These are phyloP conservation scores for Gnomoniopsis sp. DNA, from an alignment of 2,329 filamentous ascomycete species.

Conservation along the genomic window DNA sequence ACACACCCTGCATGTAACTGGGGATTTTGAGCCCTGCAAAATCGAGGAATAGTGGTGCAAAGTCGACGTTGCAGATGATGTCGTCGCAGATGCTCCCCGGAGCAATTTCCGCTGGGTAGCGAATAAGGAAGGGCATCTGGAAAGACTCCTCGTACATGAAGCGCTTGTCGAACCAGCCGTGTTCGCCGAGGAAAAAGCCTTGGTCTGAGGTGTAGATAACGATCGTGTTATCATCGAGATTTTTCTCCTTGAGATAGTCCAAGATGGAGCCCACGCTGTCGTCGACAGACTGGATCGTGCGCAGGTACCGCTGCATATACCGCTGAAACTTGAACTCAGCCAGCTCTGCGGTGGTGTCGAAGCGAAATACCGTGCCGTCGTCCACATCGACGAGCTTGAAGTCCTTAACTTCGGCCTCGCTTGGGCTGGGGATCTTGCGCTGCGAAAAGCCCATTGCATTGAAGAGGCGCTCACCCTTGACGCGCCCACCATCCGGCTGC, in stretches of 20 bases:
- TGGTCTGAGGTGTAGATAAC: slow-evolving; percentile 54
- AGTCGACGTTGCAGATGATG: slow-evolving; percentile 53
- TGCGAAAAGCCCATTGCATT: slow-evolving; percentile 22
- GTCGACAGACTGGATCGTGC: slow-evolving; percentile 49
- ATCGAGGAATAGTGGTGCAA: slow-evolving; percentile 48
- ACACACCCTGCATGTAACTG: slow-evolving; percentile 49
- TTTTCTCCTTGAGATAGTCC: slow-evolving; percentile 40
- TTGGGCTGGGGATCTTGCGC: slow-evolving; percentile 36
- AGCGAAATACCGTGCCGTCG: slow-evolving; percentile 42
- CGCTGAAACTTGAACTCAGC: slow-evolving; percentile 54
- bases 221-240: slow-evolving; percentile 42
- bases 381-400: slow-evolving; percentile 41
- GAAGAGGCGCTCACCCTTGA: slow-evolving; percentile 26
- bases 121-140: slow-evolving; percentile 52
- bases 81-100: slow-evolving; percentile 39
- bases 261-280: slow-evolving; percentile 49
- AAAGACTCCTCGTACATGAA: slow-evolving; percentile 58
- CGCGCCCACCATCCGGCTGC: slow-evolving; percentile 46
- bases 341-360: slow-evolving; percentile 37
- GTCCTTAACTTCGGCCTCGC: slow-evolving; percentile 20
- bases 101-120: slow-evolving; percentile 40
- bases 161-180: slow-evolving; percentile 56
- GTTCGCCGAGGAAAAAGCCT: slow-evolving; percentile 54
- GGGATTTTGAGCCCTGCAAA: slow-evolving; percentile 38
- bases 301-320: slow-evolving; percentile 54